Base-by-base conservation (phyloP, 2,329 filamentous ascomycete genomes). In the Pseudocercospora vitis region DNA sequence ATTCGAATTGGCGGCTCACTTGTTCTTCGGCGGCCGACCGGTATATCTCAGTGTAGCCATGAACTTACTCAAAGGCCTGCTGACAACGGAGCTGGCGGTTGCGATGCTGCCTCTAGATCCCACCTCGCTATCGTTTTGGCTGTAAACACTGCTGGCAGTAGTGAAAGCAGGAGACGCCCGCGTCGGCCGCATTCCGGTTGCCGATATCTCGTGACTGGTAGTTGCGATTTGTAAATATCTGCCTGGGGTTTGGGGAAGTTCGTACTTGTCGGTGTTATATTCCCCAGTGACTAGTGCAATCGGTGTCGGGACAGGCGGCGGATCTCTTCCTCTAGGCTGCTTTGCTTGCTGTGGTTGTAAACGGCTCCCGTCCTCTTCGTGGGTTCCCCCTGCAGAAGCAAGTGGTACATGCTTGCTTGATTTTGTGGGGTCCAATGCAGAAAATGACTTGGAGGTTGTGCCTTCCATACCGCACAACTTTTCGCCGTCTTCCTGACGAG, bases 111-210 rank as follows among this genome's bases (percentile, higher is more conserved):
- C 14, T 14, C 37, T 42, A 12, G n/a, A 11, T 7, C 9, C 12
- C 8, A 8, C n/a, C 9, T 5, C 31, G 24, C 32, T 29, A 18
- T 46, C 47, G 8, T 54, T 47, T 21, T 42, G 40, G 12, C 46
- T 50, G 24, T 54, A 50, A n/a, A 54, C 39, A 23, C 52, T 54
- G 24, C 52, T 54, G 12, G 52, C 47, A 11, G 46, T 23, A 7
- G 46, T 42, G 1, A 12, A 21, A 12, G 9, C 9, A 24, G 14
- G 8, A n/a, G 16, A 3, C 0, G 1, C 14, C 2, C 14, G 11
- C 8, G 7, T 19, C 1, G 16, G 7, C 4, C 7, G 9, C 14
- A 4, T 18, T 37, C 7, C 16, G 5, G 4, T 37, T 4, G 18
- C 33, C 21, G n/a, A n/a, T n/a, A n/a, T 37, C 33, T 7, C 37